Evolutionary conservation across 2,329 filamentous ascomycete species (phyloP), one percentile per base, ranked within the genome.

Genomic region (Aureobasidium sp.): DNA sequence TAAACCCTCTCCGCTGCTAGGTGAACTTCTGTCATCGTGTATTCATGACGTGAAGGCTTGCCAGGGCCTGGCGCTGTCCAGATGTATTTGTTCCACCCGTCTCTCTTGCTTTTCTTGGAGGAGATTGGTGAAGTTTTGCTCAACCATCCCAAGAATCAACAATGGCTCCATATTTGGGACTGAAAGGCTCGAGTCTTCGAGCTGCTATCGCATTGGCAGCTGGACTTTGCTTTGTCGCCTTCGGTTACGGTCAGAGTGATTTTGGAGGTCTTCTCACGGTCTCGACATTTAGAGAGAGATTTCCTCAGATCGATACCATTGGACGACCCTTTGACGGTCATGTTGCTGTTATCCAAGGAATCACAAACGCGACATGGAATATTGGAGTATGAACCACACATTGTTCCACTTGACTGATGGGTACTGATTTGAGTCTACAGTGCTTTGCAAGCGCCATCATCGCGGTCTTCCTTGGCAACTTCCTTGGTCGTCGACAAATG

Each of bases 171-270:
- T 66, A 65, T 60, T 62, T 68, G 61, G 65, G 66, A 25, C 48
- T 68, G 14, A 59, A 59, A 30, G 66, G 66, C 39, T 42, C 63
- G 11, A 48, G 59, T 4, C 49, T 68, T 25, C 61, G 63, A 27
- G 58, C 62, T 13, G 66, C 66, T n/a, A 65, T 68, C n/a, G 65
- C 63, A 16, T 51, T 67, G 16, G 59, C 63, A 6, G 61, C 66
- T 36, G 66, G 66, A 27, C 62, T 68, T 4, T 64, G 64, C 32
- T 68, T 68, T 59, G 34, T 68, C 45, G 73, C 79, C 13, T 81
- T 84, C 64, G 82, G 82, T 47, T 84, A 83, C 85, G 88, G 90
- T 72, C 86, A 89, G 74, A 76, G 69, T 53, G 69, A 72, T 37
- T 67, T 73, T 32, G 71, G 69, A 47, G 68, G 71, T 34, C 84